Evolutionary conservation across 164 flowering plant genomes (phyloP).

Genomic region (Santalum album): DNA sequence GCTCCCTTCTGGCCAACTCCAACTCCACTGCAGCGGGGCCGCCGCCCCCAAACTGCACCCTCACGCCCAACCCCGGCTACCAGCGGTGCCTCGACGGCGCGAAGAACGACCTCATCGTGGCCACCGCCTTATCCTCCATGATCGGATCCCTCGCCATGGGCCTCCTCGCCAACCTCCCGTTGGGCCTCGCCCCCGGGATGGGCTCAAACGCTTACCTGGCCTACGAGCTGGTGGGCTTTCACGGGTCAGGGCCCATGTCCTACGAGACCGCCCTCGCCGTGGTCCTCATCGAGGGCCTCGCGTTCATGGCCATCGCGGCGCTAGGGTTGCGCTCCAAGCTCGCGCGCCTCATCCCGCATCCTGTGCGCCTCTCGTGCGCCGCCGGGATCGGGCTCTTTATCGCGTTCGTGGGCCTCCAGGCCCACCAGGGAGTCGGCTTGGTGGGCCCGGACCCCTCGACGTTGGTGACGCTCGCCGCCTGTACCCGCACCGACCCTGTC

Average conservation of each 20-base stretch:
- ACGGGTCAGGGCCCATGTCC: constrained; percentile 61
- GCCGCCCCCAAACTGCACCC: constrained; percentile 37
- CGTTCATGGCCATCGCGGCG: constrained; percentile 44
- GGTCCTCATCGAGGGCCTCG: constrained; percentile 50
- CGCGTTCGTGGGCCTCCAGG: constrained; percentile 75
- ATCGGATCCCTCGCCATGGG: constrained; percentile 77
- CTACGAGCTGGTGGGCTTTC: constrained; percentile 74
- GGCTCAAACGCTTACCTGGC: constrained; percentile 82
- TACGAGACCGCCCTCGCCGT: constrained; percentile 64
- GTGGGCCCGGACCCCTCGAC: constrained; percentile 68
- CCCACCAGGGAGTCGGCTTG: constrained; percentile 63
- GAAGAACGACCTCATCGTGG: constrained; percentile 69
- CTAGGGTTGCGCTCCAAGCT: constrained; percentile 63
- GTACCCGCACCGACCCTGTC: constrained; percentile 32
- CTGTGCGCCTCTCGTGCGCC: constrained; percentile 56
- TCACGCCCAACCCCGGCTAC: constrained; percentile 47
- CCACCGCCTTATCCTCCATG: constrained; percentile 57
- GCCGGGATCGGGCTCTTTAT: constrained; percentile 86
- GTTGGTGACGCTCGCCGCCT: constrained; percentile 51
- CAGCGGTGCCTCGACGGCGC: constrained; percentile 40
- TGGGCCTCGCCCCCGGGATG: constrained; percentile 82
- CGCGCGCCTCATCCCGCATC: constrained; percentile 53
- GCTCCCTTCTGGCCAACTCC: constrained; percentile 28
- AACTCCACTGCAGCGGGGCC: constrained; percentile 1
- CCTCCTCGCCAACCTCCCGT: constrained; percentile 57